phyloP scores from a whole-genome alignment of 352 stramenopile species.

The Phytophthora cryptogea region DNA sequence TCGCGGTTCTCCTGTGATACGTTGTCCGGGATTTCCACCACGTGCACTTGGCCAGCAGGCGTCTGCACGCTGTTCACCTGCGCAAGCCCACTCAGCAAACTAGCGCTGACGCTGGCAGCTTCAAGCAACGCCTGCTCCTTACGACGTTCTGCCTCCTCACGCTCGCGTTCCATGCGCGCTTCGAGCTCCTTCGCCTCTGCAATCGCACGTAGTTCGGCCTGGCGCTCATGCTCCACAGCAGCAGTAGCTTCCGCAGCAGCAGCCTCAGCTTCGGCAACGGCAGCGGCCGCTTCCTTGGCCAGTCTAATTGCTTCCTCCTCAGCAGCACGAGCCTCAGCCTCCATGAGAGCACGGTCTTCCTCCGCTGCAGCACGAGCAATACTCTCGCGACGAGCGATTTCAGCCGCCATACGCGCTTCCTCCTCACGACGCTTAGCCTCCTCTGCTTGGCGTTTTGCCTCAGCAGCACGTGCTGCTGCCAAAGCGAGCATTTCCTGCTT shows the following conservation, averaged over 20 bases:
- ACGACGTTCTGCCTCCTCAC: slow-evolving; percentile 61
- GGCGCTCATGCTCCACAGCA: slow-evolving; percentile 80
- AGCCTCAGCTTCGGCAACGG: slow-evolving; percentile 54
- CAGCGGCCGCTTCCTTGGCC: slow-evolving; percentile 66
- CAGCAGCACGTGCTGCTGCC: slow-evolving; percentile 72
- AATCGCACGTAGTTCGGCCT: slow-evolving; percentile 82
- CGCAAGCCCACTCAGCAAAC: slow-evolving; percentile 71
- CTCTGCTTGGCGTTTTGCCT: slow-evolving; percentile 74
- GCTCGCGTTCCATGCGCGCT: slow-evolving; percentile 59
- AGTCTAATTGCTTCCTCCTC: slow-evolving; percentile 77
- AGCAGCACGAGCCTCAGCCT: slow-evolving; percentile 73
- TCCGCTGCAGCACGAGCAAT: slow-evolving; percentile 63
- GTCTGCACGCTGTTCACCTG: slow-evolving; percentile 81
- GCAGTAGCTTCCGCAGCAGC: slow-evolving; percentile 77
- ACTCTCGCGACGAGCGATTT: slow-evolving; percentile 76
- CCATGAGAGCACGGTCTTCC: slow-evolving; percentile 74
- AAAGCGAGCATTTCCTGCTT: slow-evolving; percentile 86
- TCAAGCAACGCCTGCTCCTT: slow-evolving; percentile 67
- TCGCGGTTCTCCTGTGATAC: slow-evolving; percentile 87
- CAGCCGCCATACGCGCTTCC: slow-evolving; percentile 61
- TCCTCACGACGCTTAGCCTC: slow-evolving; percentile 86
- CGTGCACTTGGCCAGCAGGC: slow-evolving; percentile 68
- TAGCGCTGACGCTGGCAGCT: slow-evolving; percentile 79
- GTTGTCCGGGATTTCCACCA: slow-evolving; percentile 84
- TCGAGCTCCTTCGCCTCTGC: slow-evolving; percentile 79